Evolutionary conservation across 2,329 filamentous ascomycete genomes (phyloP), one percentile per base, ranked within the genome.

Genomic region (Fusarium sp.): DNA sequence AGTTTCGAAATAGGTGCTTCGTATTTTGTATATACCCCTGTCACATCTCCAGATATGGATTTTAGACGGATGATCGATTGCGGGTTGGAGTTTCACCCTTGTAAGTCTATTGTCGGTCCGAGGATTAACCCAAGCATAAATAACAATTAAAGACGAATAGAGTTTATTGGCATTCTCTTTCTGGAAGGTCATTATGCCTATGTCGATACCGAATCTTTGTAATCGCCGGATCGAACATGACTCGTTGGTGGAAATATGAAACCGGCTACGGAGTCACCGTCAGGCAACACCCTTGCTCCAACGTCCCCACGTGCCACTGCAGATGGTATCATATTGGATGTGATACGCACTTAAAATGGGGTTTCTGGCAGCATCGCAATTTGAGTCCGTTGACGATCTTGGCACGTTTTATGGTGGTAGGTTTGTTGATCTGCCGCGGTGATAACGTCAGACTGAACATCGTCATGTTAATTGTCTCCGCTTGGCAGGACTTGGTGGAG

Each of bases 191-290:
- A 2, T 1, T 44, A 4, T 18, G 4, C 30, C 33, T 1, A 2
- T 25, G 18, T n/a, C 1, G 30, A 46, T 33, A 16, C 0, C 2
- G 28, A 19, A 16, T 33, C 7, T 58, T 58, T 25, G 54, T 33
- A 53, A 53, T 53, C 33, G 3, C 18, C 23, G n/a, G 18, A 35
- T 35, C 21, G 23, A 9, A 23, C 32, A 61, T 53, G 64, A 54
- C 33, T 54, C 42, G 47, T 28, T 56, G 30, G 21, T 38, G 16
- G 46, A 30, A 25, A 43, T 13, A 9, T 69, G 66, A 69, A 69
- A 69, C 66, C 38, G 19, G 21, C 58, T 64, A 46, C 43, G 65
- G 64, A 35, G 35, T 49, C 58, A 38, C 66, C 57, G 50, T 32
- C 30, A 25, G 23, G 37, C 46, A 54, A 19, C 3, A 69, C 33